Evolutionary conservation across 2,329 filamentous ascomycete genomes (phyloP).

Genomic region (Diplodia corticola): DNA sequence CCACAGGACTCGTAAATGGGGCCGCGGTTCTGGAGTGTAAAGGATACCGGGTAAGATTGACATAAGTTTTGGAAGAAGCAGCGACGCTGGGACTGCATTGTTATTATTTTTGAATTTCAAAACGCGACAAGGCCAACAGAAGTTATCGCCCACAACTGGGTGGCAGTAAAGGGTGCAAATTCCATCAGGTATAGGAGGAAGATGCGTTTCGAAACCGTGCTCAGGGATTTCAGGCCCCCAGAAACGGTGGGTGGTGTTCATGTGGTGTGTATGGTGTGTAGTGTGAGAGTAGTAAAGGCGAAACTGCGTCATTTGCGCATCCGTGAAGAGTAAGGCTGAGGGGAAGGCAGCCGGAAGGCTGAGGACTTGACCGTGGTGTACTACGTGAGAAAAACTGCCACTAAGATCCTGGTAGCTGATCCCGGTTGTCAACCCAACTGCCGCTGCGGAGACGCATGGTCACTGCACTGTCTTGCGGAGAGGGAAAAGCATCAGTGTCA

Average conservation of each 20-base stretch:
- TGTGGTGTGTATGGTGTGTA: neutral
- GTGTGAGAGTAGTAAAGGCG: neutral
- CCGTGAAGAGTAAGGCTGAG: neutral
- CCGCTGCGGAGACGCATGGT: neutral
- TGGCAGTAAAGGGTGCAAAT: neutral
- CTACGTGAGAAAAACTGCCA: neutral
- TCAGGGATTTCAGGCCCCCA: neutral
- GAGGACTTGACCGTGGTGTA: neutral
- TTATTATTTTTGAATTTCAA: neutral
- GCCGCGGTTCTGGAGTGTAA: neutral
- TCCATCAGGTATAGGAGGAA: neutral
- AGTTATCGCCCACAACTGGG: neutral
- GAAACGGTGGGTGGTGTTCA: neutral
- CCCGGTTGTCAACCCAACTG: neutral
- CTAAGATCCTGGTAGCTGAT: neutral
- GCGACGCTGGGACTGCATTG: neutral
- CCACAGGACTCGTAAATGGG: neutral
- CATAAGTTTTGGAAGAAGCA: neutral
- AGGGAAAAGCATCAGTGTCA: no score
- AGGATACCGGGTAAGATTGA: neutral
- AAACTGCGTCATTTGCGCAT: neutral
- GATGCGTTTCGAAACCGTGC: neutral
- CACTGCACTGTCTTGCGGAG: slow-evolving; percentile 24
- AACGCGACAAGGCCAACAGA: neutral
- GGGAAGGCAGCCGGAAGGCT: no score